phyloP scores from a whole-genome alignment of 305 asterid species.

The Monarda citriodora region DNA sequence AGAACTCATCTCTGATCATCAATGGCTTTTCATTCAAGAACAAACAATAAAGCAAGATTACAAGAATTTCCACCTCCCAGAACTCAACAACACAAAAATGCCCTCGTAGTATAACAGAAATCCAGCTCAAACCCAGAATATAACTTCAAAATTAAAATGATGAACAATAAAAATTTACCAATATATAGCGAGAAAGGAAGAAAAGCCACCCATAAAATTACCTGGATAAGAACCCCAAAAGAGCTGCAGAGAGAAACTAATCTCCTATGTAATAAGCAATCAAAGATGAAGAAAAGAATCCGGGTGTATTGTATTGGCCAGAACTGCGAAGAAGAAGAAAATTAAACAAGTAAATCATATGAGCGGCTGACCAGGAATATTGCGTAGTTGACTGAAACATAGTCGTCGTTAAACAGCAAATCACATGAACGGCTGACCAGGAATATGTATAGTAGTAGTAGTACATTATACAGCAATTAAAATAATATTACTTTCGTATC shows the following conservation, averaged over 20 bases:
- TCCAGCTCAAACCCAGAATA: not conserved
- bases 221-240: slow-evolving; percentile 21
- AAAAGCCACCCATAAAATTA: slow-evolving; percentile 9
- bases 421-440: too few relatives aligned
- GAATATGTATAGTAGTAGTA: too few relatives aligned
- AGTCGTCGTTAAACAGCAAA: too few relatives aligned
- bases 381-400: too few relatives aligned
- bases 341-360: too few relatives aligned
- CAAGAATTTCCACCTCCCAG: slow-evolving; percentile 2
- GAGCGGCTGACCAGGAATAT: too few relatives aligned
- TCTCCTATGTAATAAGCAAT: not conserved
- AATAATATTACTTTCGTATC: too few relatives aligned
- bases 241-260: slow-evolving; percentile 1
- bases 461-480: too few relatives aligned
- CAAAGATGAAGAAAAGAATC: too few relatives aligned
- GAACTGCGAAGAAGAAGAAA: slow-evolving; percentile 8
- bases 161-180: not conserved
- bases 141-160: not conserved
- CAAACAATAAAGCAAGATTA: slow-evolving; percentile 1
- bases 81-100: not conserved
- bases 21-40: slow-evolving; percentile 10
- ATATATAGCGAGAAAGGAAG: not conserved
- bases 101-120: slow-evolving; percentile 10
- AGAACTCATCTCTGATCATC: slow-evolving; percentile 17
- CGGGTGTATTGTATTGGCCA: too few relatives aligned